Base-by-base conservation (phyloP, 129 eudicot species). In the Glebionis coronaria region DNA sequence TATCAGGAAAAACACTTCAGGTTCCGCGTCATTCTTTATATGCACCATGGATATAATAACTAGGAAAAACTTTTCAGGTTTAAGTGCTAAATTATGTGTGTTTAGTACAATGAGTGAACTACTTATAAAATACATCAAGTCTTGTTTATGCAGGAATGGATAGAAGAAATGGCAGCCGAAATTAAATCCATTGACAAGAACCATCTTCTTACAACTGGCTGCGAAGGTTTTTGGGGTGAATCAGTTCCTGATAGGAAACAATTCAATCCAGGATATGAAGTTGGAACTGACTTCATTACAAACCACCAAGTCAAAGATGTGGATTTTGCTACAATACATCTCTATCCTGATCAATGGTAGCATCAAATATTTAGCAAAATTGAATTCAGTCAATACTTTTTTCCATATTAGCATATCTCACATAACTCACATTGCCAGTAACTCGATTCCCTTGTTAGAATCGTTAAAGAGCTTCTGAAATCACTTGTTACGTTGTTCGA, bases 161-260 rank as follows among this genome's bases (percentile, higher is more conserved):
- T 83, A 20, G 82, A 82, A 74, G 95, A 87, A 65, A 87, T 87
- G 95, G 95, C 85, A 2, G 16, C 61, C 6, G 61, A 63, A 2
- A 87, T 87, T 52, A 87, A 87, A 71, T 83, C 90, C 9, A 7
- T 83, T 12, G 95, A 87, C 27, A 50, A 4, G 1, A 71, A 73
- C 19, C 95, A 87, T 67, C 58, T 87, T 78, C 31, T 87, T 44
- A 82, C 70, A 61, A 65, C 81, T 0, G 95, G 95, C 4, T 69
- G 83, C 84, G 95, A 87, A 70, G 95, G 95, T 29, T 87, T 83
- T 50, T 87, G 83, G 7, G 95, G 95, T n/a, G 89, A 87, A 65
- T 61, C 90, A 5, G 61, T 83, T 75, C 95, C 87, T 0, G 71
- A 87, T 5, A 67, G 83, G 47, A 87, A 83, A 54, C 81, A 81